phyloP scores from a whole-genome alignment of 2,329 filamentous ascomycete genomes.

The Apiospora arundinis region DNA sequence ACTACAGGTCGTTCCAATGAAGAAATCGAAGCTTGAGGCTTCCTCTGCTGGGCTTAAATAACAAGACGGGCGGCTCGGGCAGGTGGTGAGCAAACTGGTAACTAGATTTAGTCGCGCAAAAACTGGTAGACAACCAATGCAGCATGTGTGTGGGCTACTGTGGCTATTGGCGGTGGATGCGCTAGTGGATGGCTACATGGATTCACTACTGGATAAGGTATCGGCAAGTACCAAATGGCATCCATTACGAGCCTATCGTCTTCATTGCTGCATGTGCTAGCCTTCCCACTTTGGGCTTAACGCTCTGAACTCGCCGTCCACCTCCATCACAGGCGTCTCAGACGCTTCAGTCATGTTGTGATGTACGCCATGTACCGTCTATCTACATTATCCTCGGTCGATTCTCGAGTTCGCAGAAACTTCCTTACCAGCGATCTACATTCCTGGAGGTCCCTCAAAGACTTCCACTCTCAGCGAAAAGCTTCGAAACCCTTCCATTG shows the following conservation, averaged over 20 bases:
- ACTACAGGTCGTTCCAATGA: not conserved
- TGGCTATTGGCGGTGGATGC: not conserved
- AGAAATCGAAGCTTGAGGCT: not conserved
- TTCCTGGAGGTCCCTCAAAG: not conserved
- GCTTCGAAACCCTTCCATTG: not conserved
- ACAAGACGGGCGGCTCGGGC: not conserved
- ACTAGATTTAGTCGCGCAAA: not conserved
- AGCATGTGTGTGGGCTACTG: not conserved
- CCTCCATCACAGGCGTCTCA: not conserved
- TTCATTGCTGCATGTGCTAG: not conserved
- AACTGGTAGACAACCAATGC: not conserved
- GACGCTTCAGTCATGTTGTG: not conserved
- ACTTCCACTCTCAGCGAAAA: slow-evolving; percentile 9
- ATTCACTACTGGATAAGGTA: not conserved
- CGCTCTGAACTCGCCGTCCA: not conserved
- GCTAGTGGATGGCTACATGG: not conserved
- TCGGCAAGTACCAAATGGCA: not conserved
- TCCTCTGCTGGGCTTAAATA: not conserved
- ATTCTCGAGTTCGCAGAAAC: not conserved
- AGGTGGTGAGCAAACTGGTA: not conserved
- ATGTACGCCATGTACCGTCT: not conserved
- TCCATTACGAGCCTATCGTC: not conserved
- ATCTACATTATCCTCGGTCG: not conserved
- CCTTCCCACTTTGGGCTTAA: not conserved
- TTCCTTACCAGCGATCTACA: not conserved